Percentiles rank a stretch among this genome's conserved stretches.
Evolutionary conservation across 352 stramenopile species (phyloP).

Genomic region (Peronospora belbahrii): DNA sequence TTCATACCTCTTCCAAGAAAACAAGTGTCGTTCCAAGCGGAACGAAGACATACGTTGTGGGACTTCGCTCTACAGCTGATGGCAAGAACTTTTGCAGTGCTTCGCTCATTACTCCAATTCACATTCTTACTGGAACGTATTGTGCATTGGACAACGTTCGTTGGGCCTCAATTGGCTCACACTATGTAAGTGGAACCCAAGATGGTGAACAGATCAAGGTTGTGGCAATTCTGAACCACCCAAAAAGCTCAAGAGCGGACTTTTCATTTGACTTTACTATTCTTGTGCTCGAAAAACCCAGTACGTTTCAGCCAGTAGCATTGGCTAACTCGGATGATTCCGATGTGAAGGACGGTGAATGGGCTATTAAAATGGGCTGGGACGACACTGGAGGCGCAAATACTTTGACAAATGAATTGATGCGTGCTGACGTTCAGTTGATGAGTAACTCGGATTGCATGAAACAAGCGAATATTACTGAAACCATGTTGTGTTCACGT

Average conservation of each 20-base stretch:
- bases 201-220: conserved; percentile 48
- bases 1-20: background rate
- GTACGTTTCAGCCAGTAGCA: conserved; percentile 29
- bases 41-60: conserved; percentile 44
- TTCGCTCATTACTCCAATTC: conserved; percentile 53
- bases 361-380: conserved; percentile 43
- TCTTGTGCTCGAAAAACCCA: conserved; percentile 36
- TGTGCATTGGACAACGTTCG: conserved; percentile 34
- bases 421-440: conserved; percentile 36
- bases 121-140: conserved; percentile 59
- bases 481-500: conserved; percentile 57
- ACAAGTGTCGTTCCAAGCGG: conserved; percentile 23
- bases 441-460: conserved; percentile 39
- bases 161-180: conserved; percentile 49
- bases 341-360: conserved; percentile 15
- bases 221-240: conserved; percentile 39
- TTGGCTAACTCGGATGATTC: conserved; percentile 25
- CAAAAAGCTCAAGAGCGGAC: conserved; percentile 29
- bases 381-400: conserved; percentile 19
- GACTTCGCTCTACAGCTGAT: conserved; percentile 26
- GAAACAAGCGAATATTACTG: conserved; percentile 24
- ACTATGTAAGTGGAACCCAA: conserved; percentile 34
- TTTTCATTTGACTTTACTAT: conserved; percentile 54
- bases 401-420: conserved; percentile 22
- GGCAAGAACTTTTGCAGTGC: conserved; percentile 44